Conservation (phyloP, 2,329 filamentous ascomycete species). For the Xylaria sp. region DNA sequence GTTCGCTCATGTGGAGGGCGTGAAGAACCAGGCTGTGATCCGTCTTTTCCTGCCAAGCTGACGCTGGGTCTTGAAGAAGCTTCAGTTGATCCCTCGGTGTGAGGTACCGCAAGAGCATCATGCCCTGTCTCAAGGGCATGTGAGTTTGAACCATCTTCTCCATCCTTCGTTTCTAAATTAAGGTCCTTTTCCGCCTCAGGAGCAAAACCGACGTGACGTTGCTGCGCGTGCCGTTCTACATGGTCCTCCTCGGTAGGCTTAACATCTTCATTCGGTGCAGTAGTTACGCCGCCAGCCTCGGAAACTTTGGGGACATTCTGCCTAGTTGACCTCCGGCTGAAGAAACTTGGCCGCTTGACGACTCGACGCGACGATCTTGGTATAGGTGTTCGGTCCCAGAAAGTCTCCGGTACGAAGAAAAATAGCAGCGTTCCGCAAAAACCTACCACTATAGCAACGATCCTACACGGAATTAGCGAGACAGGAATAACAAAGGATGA, state of each 20-base stretch:
- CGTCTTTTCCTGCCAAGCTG: background rate
- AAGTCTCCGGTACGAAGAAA: slow-evolving; percentile 93
- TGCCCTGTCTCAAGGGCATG: slow-evolving; percentile 5
- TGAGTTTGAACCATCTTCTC: slow-evolving; percentile 25
- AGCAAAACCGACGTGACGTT: slow-evolving; percentile 69
- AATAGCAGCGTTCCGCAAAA: slow-evolving; percentile 79
- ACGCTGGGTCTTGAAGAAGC: background rate
- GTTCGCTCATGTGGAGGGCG: slow-evolving; percentile 41
- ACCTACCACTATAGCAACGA: slow-evolving; percentile 82
- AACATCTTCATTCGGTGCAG: slow-evolving; percentile 13
- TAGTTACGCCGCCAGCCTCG: slow-evolving; percentile 13
- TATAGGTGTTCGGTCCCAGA: slow-evolving; percentile 86
- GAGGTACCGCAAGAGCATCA: background rate
- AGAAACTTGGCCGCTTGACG: slow-evolving; percentile 58
- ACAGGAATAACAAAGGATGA: slow-evolving; percentile 18
- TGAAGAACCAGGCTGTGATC: slow-evolving; percentile 41
- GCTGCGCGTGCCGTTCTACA: slow-evolving; percentile 23
- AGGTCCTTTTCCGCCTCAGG: slow-evolving; percentile 46
- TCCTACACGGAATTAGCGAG: slow-evolving; percentile 59
- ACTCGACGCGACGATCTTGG: slow-evolving; percentile 53
- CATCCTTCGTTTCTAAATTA: slow-evolving; percentile 32
- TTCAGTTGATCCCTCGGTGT: slow-evolving; percentile 6
- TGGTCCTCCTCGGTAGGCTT: slow-evolving; percentile 34
- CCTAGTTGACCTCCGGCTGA: slow-evolving; percentile 60
- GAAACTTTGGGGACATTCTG: slow-evolving; percentile 37